A percentile compares a stretch with the other conserved stretches of the same genome.
phyloP scores from a whole-genome alignment of 1,139 yeast species.

The Pichia sp. region DNA sequence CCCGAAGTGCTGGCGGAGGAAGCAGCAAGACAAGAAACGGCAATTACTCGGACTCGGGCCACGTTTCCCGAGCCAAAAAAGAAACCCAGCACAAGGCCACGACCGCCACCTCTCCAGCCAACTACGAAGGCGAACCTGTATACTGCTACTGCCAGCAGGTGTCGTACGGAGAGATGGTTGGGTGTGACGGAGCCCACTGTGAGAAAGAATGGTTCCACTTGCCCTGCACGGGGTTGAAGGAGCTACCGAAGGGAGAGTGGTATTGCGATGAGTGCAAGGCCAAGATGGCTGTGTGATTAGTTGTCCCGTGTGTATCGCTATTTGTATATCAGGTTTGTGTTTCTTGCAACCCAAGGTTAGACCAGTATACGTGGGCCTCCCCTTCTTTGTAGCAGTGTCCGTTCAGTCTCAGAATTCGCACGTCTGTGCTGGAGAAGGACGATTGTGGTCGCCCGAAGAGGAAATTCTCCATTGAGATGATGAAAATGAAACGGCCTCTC shows the following conservation, averaged over 20 bases:
- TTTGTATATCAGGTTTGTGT: not conserved
- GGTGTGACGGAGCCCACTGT: conserved; percentile 93
- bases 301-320: not conserved
- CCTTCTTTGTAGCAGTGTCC: too few species aligned
- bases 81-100: not conserved
- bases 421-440: not conserved
- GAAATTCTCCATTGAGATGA: conserved; percentile 7
- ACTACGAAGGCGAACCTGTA: conserved; percentile 56
- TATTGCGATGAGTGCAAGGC: conserved; percentile 81
- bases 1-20: not conserved
- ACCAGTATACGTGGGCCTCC: too few species aligned
- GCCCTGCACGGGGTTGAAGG: conserved; percentile 87
- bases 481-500: not conserved
- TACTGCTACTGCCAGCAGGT: conserved; percentile 96
- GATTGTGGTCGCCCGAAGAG: conserved; percentile 12
- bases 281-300: conserved; percentile 12
- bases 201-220: conserved; percentile 96
- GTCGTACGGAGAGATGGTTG: conserved; percentile 98
- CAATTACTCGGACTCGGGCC: conserved; percentile 13
- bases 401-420: not conserved
- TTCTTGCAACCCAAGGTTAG: not conserved
- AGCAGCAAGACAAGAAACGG: conserved; percentile 8
- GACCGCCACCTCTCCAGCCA: conserved; percentile 12
- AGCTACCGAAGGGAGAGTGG: conserved; percentile 96
- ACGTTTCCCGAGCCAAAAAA: conserved; percentile 10